A percentile compares a stretch with the other conserved stretches of the same genome.
Evolutionary conservation across 1,284 basidiomycete species (phyloP).

Genomic region (Boletus sp.): DNA sequence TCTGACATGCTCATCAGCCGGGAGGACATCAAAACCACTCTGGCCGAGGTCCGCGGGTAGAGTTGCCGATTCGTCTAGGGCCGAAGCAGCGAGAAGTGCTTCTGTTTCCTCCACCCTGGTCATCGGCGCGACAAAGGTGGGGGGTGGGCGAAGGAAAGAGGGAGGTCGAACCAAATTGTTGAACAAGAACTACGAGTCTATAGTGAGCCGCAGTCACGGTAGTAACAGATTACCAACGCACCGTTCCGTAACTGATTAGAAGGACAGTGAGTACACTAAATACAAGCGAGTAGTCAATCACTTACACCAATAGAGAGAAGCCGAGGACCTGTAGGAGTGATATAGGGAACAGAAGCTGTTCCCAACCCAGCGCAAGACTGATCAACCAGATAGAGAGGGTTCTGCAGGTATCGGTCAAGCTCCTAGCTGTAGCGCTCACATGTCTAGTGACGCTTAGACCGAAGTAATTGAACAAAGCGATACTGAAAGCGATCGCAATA

Average conservation of each 20-base stretch:
- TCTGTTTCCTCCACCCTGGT: conserved; percentile 51
- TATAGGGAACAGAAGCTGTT: conserved; percentile 78
- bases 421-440: conserved; percentile 86
- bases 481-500: conserved; percentile 78
- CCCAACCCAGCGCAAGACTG: conserved; percentile 90
- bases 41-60: conserved; percentile 72
- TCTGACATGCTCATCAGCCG: conserved; percentile 46
- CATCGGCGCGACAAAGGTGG: conserved; percentile 32
- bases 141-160: conserved; percentile 47
- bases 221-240: conserved; percentile 30
- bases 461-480: conserved; percentile 96
- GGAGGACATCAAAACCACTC: conserved; percentile 70
- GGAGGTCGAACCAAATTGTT: conserved; percentile 71
- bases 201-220: conserved; percentile 9
- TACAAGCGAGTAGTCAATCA: conserved; percentile 30
- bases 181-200: conserved; percentile 63
- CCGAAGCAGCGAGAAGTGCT: conserved; percentile 43
- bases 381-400: conserved; percentile 93
- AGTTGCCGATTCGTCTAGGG: conserved; percentile 69
- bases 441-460: conserved; percentile 90
- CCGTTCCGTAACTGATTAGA: conserved; percentile 55
- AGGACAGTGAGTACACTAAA: conserved; percentile 8
- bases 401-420: conserved; percentile 93
- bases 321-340: conserved; percentile 87
- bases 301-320: conserved; percentile 86